Base-by-base conservation (phyloP, 2,329 filamentous ascomycete genomes). In the Colletotrichum tropicicola region DNA sequence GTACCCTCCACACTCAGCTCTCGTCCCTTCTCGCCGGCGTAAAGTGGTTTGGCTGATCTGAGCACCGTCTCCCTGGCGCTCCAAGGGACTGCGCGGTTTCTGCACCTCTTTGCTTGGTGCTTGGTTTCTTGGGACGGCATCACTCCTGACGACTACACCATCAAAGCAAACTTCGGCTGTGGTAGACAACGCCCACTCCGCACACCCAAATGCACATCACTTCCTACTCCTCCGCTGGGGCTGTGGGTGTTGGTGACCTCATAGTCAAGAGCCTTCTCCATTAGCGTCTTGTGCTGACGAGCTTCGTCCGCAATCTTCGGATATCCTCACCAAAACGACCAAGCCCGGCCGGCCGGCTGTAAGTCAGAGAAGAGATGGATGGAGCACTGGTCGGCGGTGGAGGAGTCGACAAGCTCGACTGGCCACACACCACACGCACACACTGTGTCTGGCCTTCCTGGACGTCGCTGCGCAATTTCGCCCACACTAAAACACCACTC, bases 401-500 rank as follows among this genome's bases (percentile, higher is more conserved):
- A 25, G 27, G n/a, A 45, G 49, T 49, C 27, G 19, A 39, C 48
- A n/a, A 23, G 30, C 19, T 12, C 27, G 13, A 57, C 21, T 37
- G 13, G 7, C n/a, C 21, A 32, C 57, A 61, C 43, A 48, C 32
- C 21, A 39, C 43, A 12, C 23, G 41, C n/a, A 21, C 44, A 56
- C 62, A 65, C 57, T 51, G 62, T 65, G 58, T 23, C 19, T 23
- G 59, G 30, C 15, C 59, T 61, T 49, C 44, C 54, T 65, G 35
- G 44, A 21, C n/a, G 39, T 56, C 21, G 49, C 55, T 62, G 44
- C 49, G 49, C 54, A 47, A 47, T 56, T 30, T 65, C 57, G 35
- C 44, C 62, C 62, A 65, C 62, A 65, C 62, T 55, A 65, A 65
- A 65, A 65, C 62, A 56, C 58, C 15, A 62, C 49, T 56, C 58